Percentiles rank a stretch among this genome's conserved stretches.
phyloP scores from a whole-genome alignment of 257 asterid species.

The Ehretia macrophylla region DNA sequence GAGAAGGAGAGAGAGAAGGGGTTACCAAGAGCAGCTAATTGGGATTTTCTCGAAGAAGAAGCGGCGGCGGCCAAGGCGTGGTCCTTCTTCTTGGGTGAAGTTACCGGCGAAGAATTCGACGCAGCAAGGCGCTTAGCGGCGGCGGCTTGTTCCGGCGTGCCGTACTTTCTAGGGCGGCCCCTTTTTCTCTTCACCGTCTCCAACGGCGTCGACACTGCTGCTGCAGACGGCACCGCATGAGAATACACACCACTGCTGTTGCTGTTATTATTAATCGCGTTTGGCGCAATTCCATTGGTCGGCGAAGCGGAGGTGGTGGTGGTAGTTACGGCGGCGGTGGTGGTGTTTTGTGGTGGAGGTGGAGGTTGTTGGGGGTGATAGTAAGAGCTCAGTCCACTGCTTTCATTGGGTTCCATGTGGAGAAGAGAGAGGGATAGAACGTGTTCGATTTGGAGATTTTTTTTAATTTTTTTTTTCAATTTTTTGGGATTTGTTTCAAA shows the following conservation, averaged over 20 bases:
- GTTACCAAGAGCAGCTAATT: conserved; percentile 22
- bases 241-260: conserved; percentile 23
- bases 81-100: conserved; percentile 36
- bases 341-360: conserved; percentile 12
- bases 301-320: conserved; percentile 14
- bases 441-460: conserved; percentile 21
- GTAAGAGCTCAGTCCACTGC: conserved; percentile 46
- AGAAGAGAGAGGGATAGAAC: conserved; percentile 10
- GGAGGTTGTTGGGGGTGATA: conserved; percentile 35
- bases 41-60: conserved; percentile 35
- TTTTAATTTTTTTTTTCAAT: not conserved
- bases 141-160: conserved; percentile 49
- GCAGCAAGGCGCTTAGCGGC: conserved; percentile 41
- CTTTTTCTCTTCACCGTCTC: conserved; percentile 39
- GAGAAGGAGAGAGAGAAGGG: not conserved
- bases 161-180: conserved; percentile 50
- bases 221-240: conserved; percentile 34
- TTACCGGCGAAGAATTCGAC: conserved; percentile 21
- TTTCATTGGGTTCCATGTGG: conserved; percentile 49
- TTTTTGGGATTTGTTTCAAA: not conserved
- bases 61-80: conserved; percentile 14
- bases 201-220: conserved; percentile 27
- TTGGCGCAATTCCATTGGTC: conserved; percentile 25
- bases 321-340: too few species aligned
- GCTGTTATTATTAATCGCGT: conserved; percentile 7